Conservation (phyloP, 1,139 yeast species). For the Pneumocystis oryctolagi region DNA sequence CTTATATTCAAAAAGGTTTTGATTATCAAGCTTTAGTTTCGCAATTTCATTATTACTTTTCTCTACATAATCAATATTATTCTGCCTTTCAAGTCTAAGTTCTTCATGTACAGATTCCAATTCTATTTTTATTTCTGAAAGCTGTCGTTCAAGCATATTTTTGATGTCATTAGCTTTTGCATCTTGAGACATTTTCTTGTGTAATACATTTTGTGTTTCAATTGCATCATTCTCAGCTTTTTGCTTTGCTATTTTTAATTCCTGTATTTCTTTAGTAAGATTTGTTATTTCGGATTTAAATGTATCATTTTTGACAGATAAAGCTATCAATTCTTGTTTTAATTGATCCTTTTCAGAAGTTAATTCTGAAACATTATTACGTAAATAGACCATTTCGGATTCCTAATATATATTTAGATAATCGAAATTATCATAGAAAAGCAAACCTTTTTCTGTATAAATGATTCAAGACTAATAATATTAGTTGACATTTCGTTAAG, state of each 20-base stretch:
- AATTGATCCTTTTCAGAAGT: background rate
- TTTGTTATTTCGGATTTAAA: background rate
- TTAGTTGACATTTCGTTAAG: background rate
- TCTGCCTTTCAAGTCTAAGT: conserved; percentile 1
- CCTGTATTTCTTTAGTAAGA: conserved; percentile 2
- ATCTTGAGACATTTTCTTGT: background rate
- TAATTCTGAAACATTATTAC: background rate
- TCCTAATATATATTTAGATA: background rate
- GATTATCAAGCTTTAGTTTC: background rate
- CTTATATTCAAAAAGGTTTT: background rate
- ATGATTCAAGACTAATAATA: background rate
- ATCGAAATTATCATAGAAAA: background rate
- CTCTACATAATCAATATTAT: background rate
- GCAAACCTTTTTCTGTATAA: background rate
- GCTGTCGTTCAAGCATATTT: background rate
- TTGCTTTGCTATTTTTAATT: background rate
- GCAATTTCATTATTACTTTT: background rate
- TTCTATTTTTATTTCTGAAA: background rate
- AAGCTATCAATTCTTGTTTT: background rate
- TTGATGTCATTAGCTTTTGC: background rate
- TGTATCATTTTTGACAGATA: background rate
- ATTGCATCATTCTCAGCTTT: background rate
- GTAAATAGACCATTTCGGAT: background rate
- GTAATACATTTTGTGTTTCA: background rate
- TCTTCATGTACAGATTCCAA: background rate